Evolutionary conservation across 2,329 filamentous ascomycete species (phyloP).

Genomic region (Verticillium isaacii): DNA sequence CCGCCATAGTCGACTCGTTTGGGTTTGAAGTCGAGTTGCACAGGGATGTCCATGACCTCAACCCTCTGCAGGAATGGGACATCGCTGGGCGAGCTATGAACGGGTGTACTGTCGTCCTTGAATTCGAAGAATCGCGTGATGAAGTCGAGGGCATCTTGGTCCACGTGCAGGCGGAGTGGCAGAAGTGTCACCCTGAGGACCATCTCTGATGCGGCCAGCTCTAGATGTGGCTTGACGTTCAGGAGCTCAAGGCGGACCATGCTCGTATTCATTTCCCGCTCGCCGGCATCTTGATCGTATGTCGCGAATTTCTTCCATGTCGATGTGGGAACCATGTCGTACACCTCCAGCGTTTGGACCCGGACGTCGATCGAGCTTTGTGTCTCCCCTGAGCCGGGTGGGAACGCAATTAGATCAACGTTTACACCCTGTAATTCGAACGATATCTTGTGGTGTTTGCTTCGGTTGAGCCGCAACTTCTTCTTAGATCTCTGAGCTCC

Average conservation of each 20-base stretch:
- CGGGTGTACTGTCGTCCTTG: conserved; percentile 67
- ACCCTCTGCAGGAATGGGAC: conserved; percentile 84
- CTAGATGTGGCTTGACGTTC: conserved; percentile 79
- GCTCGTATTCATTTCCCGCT: conserved; percentile 76
- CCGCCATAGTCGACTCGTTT: conserved; percentile 96
- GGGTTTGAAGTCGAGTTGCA: conserved; percentile 93
- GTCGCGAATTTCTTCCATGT: conserved; percentile 99
- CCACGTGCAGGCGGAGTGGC: conserved; percentile 86
- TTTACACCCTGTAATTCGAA: conserved; percentile 86
- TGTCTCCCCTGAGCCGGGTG: conserved; percentile 71
- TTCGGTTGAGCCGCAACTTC: conserved; percentile 72
- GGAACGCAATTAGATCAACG: conserved; percentile 76
- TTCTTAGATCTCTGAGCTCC: conserved; percentile 35
- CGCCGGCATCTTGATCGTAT: conserved; percentile 82
- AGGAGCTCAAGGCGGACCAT: conserved; percentile 90
- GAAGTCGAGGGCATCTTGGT: conserved; percentile 96
- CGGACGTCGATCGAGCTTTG: conserved; percentile 84
- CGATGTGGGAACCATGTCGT: conserved; percentile 89
- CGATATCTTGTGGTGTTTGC: conserved; percentile 89
- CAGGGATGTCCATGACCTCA: conserved; percentile 76
- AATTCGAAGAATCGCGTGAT: conserved; percentile 98
- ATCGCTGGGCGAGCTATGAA: conserved; percentile 59
- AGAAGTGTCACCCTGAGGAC: conserved; percentile 75
- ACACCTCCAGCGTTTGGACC: conserved; percentile 79
- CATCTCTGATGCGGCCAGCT: conserved; percentile 83